Evolutionary conservation across 2,329 filamentous ascomycete genomes (phyloP), one percentile per base, ranked within the genome.

Genomic region (Ophiostoma sp.): DNA sequence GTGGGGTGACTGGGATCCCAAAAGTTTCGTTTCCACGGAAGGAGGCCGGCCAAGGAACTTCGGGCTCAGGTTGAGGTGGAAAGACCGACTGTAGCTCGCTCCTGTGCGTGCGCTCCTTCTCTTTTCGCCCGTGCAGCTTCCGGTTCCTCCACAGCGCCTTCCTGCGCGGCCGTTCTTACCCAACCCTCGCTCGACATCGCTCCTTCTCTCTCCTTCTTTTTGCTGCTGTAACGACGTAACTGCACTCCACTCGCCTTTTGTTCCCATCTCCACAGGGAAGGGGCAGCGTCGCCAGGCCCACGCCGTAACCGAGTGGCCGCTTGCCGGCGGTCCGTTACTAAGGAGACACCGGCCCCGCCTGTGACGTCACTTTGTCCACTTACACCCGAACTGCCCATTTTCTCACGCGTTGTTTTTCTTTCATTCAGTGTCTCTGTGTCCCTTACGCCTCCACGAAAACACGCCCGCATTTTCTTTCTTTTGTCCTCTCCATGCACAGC

Each of bases 361-460:
- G 66, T 69, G 66, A 69, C 48, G 66, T 69, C 66, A 69, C 48
- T 17, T 19, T 55, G 42, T 50, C 66, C 48, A 69, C 66, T 69
- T 69, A 69, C 66, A 69, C 19, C 66, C 45, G 66, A 52, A 33
- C 28, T 22, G 63, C 22, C 39, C 33, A 42, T 64, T 64, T 25
- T 39, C 39, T 31, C 39, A 31, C 39, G 63, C 22, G 63, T 48
- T 48, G 63, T 48, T 66, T 48, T n/a, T 66, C 42, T 48, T 17
- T 66, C 42, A 6, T 48, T 48, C 42, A 48, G 42, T 19, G 42
- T 48, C 15, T 17, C 42, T 48, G 19, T 42, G 31, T 63, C 5
- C 25, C 59, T 31, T 31, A 25, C 11, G 9, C 9, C 57, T 33
- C 57, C 33, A 45, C 36, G n/a, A 17, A 31, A 31, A 19, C 22